These are phyloP conservation scores for Imleria badia DNA, from an alignment of 768 basidiomycete genomes.

Conservation along the genomic window DNA sequence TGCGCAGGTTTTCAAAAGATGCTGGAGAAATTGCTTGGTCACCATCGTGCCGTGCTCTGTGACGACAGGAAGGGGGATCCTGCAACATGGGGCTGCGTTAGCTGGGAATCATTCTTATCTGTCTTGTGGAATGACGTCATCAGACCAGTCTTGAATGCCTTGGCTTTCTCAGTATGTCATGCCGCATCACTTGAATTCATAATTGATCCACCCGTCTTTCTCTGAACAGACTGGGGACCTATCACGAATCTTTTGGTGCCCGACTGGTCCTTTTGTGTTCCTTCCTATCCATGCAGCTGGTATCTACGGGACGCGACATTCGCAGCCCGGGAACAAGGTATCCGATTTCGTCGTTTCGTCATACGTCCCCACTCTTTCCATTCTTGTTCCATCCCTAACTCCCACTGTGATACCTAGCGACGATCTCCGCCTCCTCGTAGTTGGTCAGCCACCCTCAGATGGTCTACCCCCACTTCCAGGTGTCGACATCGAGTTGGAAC, in stretches of 20 bases:
- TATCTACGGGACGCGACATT: neutral
- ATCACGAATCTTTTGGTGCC: neutral
- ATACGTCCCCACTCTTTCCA: neutral
- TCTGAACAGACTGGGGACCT: neutral
- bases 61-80: neutral
- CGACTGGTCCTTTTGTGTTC: neutral
- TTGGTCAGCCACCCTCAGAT: slow-evolving; percentile 15
- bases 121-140: slow-evolving; percentile 5
- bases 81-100: neutral
- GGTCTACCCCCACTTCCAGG: slow-evolving; percentile 7
- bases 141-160: slow-evolving; percentile 1
- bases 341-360: neutral
- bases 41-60: neutral
- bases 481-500: slow-evolving; percentile 22
- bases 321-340: neutral
- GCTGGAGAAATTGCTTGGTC: neutral
- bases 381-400: slow-evolving; percentile 2
- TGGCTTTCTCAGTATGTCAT: neutral
- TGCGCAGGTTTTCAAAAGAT: neutral
- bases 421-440: neutral
- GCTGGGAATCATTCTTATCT: slow-evolving; percentile 2
- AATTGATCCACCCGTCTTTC: neutral
- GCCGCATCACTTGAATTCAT: neutral
- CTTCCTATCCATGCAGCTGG: neutral
- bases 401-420: neutral